Evolutionary conservation across 2,329 filamentous ascomycete species (phyloP).

Genomic region (Cadophora sp.): DNA sequence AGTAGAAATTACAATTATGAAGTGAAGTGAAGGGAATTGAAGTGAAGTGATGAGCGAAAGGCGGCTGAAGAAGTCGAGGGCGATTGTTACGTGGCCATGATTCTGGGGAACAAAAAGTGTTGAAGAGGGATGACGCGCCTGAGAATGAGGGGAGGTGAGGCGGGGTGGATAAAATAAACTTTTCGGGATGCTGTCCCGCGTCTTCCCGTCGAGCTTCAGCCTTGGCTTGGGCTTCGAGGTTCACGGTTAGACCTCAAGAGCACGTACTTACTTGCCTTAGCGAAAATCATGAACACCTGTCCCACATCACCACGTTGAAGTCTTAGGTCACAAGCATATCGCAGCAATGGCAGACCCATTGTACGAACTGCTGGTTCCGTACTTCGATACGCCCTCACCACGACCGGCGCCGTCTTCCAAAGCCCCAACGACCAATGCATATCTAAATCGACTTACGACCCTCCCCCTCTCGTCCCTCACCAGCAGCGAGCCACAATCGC

Average conservation of each 20-base stretch:
- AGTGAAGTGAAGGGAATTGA: neutral
- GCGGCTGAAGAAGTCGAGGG: neutral
- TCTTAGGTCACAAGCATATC: constrained; percentile 18
- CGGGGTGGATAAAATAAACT: constrained; percentile 16
- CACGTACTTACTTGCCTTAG: neutral
- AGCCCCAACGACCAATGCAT: constrained; percentile 66
- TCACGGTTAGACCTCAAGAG: no score
- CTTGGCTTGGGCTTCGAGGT: neutral
- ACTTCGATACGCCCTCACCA: constrained; percentile 56
- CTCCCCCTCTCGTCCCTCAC: constrained; percentile 77
- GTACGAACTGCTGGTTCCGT: constrained; percentile 73
- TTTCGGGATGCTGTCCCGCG: neutral
- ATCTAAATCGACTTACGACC: constrained; percentile 79
- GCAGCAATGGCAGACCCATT: constrained; percentile 71
- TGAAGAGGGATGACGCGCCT: constrained; percentile 1
- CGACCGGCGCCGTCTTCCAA: constrained; percentile 48
- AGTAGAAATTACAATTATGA: constrained; percentile 15
- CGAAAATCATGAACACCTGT: constrained; percentile 10
- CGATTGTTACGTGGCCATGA: constrained; percentile 12
- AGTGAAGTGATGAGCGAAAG: neutral
- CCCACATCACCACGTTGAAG: constrained; percentile 20
- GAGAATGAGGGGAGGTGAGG: neutral
- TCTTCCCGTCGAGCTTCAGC: constrained; percentile 9
- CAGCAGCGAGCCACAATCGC: constrained; percentile 76
- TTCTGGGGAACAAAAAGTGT: constrained; percentile 5